Evolutionary conservation across 768 basidiomycete genomes (phyloP), one percentile per base, ranked within the genome.

Genomic region (Pulveroboletus sp.): DNA sequence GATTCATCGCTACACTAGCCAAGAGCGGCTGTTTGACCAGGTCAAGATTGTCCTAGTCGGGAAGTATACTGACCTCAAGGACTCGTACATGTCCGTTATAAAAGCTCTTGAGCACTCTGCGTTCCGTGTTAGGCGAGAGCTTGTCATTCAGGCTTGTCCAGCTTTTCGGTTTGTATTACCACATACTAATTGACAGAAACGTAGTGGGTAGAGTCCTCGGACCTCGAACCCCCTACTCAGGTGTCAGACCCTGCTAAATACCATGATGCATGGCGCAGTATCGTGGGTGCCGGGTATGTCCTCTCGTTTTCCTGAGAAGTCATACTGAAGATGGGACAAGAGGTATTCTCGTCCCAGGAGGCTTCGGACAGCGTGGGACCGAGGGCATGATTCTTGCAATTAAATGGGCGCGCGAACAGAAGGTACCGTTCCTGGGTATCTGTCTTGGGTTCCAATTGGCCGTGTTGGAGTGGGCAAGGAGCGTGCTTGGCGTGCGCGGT

Each of bases 351-450:
- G 92, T 99, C 12, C 95, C 95, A 1, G 96, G 95, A 43, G 95
- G 95, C 10, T 99, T 99, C 65, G 95, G 95, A 17, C 71, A 76
- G 9, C 89, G 95, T 35, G 95, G 95, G 18, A 93, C 88, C 0
- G 94, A 96, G 70, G 95, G 95, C 36, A 97, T 99, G 95, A 85
- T 97, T 64, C 78, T 93, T 43, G 95, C 95, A n/a, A 92, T 93
- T 68, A 94, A 92, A 69, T 94, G 94, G 78, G 93, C 95, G 0
- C 79, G 95, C 49, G 93, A 98, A 71, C 89, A 95, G 64, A 91
- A 92, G 52, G 73, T 93, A 7, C 96, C 95, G 0, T 99, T 93
- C 79, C 71, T 97, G 35, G 95, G 95, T 39, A 93, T 99, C 67
- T 99, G 95, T 68, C 81, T 97, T 24, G 95, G 95, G 17, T 97